Evolutionary conservation across 345 rosid species (phyloP).

Genomic region (Murraya paniculata): DNA sequence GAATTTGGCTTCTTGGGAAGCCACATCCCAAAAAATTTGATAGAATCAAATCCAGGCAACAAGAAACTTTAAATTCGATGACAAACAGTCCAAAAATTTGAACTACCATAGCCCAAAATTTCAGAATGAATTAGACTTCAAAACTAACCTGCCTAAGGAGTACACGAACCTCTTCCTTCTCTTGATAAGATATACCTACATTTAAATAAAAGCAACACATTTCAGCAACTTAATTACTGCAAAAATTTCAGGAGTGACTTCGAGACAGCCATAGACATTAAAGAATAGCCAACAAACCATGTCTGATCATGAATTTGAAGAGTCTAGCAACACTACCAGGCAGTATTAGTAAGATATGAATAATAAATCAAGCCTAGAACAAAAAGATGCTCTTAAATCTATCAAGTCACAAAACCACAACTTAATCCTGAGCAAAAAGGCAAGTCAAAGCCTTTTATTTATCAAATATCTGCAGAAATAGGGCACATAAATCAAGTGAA

Average conservation of each 20-base stretch:
- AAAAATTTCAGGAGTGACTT: slow-evolving; percentile 10
- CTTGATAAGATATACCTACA: slow-evolving; percentile 77
- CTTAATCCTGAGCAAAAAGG: neutral
- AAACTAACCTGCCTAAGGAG: slow-evolving; percentile 79
- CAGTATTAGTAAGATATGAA: neutral
- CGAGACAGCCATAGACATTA: slow-evolving; percentile 7
- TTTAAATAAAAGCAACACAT: slow-evolving; percentile 10
- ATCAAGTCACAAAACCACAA: neutral
- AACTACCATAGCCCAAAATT: neutral
- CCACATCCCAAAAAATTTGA: neutral
- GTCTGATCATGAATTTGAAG: neutral
- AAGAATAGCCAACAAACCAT: neutral
- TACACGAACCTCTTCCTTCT: slow-evolving; percentile 94
- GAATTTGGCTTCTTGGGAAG: neutral
- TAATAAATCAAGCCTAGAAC: neutral
- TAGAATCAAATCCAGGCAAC: neutral
- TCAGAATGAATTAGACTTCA: slow-evolving; percentile 12
- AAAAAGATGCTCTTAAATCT: neutral
- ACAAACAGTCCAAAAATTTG: neutral
- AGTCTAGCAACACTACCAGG: neutral
- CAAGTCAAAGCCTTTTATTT: neutral
- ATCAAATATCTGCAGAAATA: neutral
- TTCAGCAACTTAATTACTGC: neutral
- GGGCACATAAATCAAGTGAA: neutral
- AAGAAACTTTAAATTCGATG: neutral